phyloP scores from a whole-genome alignment of 2,329 filamentous ascomycete species.

The Hypoxylon sp. region DNA sequence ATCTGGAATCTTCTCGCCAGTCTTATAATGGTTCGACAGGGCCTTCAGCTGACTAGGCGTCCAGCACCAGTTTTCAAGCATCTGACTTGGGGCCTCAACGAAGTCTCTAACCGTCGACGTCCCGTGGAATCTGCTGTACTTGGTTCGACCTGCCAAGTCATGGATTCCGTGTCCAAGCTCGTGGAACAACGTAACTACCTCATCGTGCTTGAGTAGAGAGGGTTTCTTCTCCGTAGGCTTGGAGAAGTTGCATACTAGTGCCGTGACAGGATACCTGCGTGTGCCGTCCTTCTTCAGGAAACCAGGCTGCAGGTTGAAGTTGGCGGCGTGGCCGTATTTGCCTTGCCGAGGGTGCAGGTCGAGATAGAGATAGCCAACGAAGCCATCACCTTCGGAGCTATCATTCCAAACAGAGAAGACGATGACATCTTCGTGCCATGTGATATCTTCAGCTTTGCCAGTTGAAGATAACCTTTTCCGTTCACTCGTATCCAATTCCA shows the following conservation, averaged over 20 bases:
- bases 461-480: slow-evolving; percentile 74
- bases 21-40: slow-evolving; percentile 80
- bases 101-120: slow-evolving; percentile 76
- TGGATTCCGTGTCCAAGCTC: slow-evolving; percentile 80
- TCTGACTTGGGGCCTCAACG: slow-evolving; percentile 78
- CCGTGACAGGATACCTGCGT: slow-evolving; percentile 81
- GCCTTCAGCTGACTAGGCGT: slow-evolving; percentile 72
- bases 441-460: slow-evolving; percentile 77
- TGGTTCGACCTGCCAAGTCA: slow-evolving; percentile 73
- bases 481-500: slow-evolving; percentile 77
- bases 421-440: slow-evolving; percentile 87
- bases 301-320: slow-evolving; percentile 84
- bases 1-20: slow-evolving; percentile 77
- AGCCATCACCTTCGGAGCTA: slow-evolving; percentile 75
- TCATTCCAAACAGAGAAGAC: slow-evolving; percentile 88
- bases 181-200: slow-evolving; percentile 87
- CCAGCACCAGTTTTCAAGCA: slow-evolving; percentile 85
- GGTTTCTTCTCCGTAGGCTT: slow-evolving; percentile 83
- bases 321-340: slow-evolving; percentile 88
- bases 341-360: slow-evolving; percentile 84
- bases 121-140: slow-evolving; percentile 76
- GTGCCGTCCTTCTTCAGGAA: slow-evolving; percentile 76
- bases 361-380: slow-evolving; percentile 86
- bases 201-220: slow-evolving; percentile 83
- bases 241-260: slow-evolving; percentile 87